These are phyloP conservation scores for Daldinia vernicosa DNA, from an alignment of 495 filamentous ascomycete genomes.

Conservation along the genomic window DNA sequence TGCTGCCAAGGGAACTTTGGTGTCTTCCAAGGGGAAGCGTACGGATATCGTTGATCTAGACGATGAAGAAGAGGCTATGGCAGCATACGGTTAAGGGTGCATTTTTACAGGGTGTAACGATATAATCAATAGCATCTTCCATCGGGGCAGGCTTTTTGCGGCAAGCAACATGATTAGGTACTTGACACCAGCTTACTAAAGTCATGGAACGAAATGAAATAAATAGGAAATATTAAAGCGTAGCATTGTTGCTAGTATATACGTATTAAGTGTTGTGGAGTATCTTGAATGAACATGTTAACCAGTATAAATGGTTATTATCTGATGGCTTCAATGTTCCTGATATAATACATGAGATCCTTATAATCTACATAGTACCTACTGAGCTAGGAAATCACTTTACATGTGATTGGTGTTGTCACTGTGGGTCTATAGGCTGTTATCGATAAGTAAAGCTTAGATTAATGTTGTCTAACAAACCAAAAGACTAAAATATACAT, in stretches of 20 bases:
- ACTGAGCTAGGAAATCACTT: constrained; percentile 8
- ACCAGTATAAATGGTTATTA: no score
- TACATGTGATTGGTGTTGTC: constrained; percentile 37
- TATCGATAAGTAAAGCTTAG: constrained; percentile 40
- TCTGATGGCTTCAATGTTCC: no score
- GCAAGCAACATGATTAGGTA: not conserved
- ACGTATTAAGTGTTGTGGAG: not conserved
- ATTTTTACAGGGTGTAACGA: not conserved
- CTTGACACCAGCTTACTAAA: not conserved
- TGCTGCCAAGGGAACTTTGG: constrained; percentile 24
- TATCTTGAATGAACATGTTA: not conserved
- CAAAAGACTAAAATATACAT: not conserved
- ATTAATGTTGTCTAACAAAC: constrained; percentile 4
- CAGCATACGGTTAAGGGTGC: constrained; percentile 47
- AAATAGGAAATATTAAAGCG: not conserved
- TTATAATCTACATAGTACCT: no score
- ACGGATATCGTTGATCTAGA: constrained; percentile 37
- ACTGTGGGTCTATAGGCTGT: not conserved
- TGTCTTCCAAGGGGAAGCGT: constrained; percentile 20
- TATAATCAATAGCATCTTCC: not conserved
- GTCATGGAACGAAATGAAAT: not conserved
- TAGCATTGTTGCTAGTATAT: not conserved
- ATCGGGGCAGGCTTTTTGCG: no score
- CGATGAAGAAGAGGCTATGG: constrained; percentile 53
- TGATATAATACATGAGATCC: no score